Evolutionary conservation across 1,284 basidiomycete genomes (phyloP).

Genomic region (Mycosarcoma maydis): DNA sequence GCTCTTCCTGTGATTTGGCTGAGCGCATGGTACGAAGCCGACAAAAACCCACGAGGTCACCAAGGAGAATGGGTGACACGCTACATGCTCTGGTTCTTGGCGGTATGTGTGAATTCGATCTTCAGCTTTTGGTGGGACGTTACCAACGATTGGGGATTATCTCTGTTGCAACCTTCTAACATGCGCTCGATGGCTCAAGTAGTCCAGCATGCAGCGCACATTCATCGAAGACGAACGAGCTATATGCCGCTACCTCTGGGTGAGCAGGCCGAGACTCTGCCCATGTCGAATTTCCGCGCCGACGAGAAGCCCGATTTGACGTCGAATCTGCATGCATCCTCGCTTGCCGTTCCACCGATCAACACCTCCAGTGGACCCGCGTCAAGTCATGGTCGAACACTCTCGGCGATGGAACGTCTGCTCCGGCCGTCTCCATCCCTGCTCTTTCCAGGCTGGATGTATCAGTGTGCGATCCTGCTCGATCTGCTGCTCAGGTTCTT

Average conservation of each 20-base stretch:
- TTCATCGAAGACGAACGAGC: constrained; percentile 30
- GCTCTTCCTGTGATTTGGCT: constrained; percentile 94
- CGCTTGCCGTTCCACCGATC: constrained; percentile 4
- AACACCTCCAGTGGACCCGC: constrained; percentile 4
- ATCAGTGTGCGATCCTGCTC: constrained; percentile 83
- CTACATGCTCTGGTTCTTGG: constrained; percentile 73
- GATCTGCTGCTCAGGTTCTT: constrained; percentile 91
- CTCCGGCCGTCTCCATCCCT: constrained; percentile 22
- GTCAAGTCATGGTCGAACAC: constrained; percentile 5
- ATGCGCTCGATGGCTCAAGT: constrained; percentile 24
- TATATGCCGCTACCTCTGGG: constrained; percentile 27
- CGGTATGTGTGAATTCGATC: constrained; percentile 85
- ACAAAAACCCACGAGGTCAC: constrained; percentile 17
- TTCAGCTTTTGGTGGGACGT: constrained; percentile 99
- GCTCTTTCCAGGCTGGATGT: constrained; percentile 71
- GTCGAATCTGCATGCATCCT: background rate
- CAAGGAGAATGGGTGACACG: constrained; percentile 18
- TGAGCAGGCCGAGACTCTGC: constrained; percentile 16
- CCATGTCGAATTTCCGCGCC: constrained; percentile 13
- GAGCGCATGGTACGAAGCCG: constrained; percentile 50
- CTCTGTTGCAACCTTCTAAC: constrained; percentile 72
- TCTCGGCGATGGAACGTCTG: constrained; percentile 28
- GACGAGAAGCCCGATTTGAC: constrained; percentile 13
- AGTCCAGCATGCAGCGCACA: constrained; percentile 17
- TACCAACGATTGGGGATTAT: constrained; percentile 96